These are phyloP conservation scores for Hanseniaspora pseudoguilliermondii DNA, from an alignment of 805 yeast genomes.

Conservation along the genomic window DNA sequence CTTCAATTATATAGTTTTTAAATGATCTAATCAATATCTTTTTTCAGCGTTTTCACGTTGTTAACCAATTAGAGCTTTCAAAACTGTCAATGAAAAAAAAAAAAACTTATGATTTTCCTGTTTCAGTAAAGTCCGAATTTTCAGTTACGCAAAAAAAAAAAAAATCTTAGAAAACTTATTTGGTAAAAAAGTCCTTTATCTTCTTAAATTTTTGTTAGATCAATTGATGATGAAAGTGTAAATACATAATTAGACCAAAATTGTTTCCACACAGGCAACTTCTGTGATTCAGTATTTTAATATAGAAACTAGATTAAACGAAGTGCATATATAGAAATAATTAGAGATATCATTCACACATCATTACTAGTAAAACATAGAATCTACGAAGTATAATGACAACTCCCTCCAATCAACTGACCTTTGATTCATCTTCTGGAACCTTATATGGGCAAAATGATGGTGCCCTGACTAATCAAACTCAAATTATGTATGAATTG, in stretches of 20 bases:
- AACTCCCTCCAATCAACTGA: not conserved
- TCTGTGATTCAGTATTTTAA: too few species aligned
- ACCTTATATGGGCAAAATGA: not conserved
- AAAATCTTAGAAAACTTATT: not conserved
- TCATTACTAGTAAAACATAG: not conserved
- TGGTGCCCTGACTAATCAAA: not conserved
- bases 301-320: too few species aligned
- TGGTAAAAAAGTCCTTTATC: not conserved
- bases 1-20: too few species aligned
- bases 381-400: not conserved
- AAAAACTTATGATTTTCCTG: not conserved
- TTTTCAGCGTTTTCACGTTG: too few species aligned
- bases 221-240: too few species aligned
- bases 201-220: too few species aligned
- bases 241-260: too few species aligned
- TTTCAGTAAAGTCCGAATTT: not conserved
- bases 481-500: slow-evolving; percentile 7
- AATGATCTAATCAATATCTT: too few species aligned
- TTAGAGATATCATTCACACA: too few species aligned
- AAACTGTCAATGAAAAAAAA: not conserved
- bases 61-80: not conserved
- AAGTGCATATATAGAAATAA: too few species aligned
- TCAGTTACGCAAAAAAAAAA: not conserved
- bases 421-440: slow-evolving; percentile 8
- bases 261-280: too few species aligned